Conservation (phyloP, 2,329 filamentous ascomycete species). For the Didymella pinodella region DNA sequence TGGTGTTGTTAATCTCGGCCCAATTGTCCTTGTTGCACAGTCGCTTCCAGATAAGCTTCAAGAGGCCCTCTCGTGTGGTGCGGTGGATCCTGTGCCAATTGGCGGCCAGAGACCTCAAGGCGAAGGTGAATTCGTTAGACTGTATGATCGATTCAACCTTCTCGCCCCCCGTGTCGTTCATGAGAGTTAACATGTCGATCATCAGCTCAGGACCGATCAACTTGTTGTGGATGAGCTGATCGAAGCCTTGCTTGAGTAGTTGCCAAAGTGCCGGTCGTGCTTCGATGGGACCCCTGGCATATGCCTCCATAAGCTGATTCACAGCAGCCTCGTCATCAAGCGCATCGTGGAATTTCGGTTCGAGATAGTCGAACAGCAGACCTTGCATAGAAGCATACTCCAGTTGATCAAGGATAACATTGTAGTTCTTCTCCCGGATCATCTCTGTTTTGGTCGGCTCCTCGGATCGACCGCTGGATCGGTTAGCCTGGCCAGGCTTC, state of each 20-base stretch:
- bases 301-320: conserved; percentile 76
- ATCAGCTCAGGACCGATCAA: conserved; percentile 67
- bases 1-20: conserved; percentile 78
- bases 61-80: conserved; percentile 56
- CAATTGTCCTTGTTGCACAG: conserved; percentile 87
- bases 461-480: conserved; percentile 34
- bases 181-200: conserved; percentile 82
- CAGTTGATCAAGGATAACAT: conserved; percentile 65
- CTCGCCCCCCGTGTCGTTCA: conserved; percentile 62
- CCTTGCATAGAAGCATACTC: conserved; percentile 82
- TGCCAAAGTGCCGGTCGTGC: conserved; percentile 72
- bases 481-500: conserved; percentile 46
- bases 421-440: conserved; percentile 42
- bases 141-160: conserved; percentile 54
- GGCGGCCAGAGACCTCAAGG: conserved; percentile 66
- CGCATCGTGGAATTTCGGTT: conserved; percentile 71
- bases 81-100: conserved; percentile 61
- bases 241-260: conserved; percentile 75
- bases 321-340: conserved; percentile 82
- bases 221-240: conserved; percentile 73
- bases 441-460: conserved; percentile 52
- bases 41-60: conserved; percentile 83
- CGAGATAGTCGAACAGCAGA: conserved; percentile 73
- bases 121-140: conserved; percentile 74
- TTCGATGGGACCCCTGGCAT: conserved; percentile 61